Evolutionary conservation across 495 filamentous ascomycete genomes (phyloP).

Genomic region (Penicillium canescens): DNA sequence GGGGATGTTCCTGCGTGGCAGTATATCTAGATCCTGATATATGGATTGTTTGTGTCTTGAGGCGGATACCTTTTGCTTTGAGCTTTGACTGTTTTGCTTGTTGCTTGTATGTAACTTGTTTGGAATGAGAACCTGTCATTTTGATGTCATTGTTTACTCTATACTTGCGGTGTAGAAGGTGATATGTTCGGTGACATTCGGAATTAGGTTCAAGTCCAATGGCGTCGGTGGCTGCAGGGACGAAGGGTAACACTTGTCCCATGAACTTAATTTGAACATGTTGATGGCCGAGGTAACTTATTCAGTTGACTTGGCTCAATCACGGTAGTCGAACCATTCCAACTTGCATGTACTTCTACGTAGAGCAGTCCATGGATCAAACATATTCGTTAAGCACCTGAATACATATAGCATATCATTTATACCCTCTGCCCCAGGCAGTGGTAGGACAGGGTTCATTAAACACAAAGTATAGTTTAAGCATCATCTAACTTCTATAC

Average conservation of each 20-base stretch:
- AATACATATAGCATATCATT: neutral
- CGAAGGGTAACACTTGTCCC: neutral
- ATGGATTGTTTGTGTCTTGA: neutral
- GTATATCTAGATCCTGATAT: constrained; percentile 30
- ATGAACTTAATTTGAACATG: neutral
- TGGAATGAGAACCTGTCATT: neutral
- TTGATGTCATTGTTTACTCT: no score
- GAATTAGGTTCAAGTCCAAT: neutral
- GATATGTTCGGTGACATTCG: neutral
- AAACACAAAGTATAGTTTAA: neutral
- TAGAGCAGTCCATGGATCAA: no score
- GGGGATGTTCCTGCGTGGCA: constrained; percentile 39
- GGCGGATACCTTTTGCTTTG: neutral
- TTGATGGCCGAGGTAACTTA: no score
- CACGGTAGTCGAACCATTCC: no score
- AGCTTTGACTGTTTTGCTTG: neutral
- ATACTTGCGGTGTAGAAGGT: no score
- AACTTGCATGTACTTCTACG: no score
- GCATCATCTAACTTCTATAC: neutral
- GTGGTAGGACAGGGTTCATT: constrained; percentile 2
- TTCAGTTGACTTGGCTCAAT: no score
- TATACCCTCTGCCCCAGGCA: neutral
- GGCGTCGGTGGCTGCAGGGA: neutral
- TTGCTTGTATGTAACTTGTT: neutral
- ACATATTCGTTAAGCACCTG: constrained; percentile 2